Evolutionary conservation across 1,284 basidiomycete genomes (phyloP), one percentile per base, ranked within the genome.

Genomic region (Ceratobasidium papillatum): DNA sequence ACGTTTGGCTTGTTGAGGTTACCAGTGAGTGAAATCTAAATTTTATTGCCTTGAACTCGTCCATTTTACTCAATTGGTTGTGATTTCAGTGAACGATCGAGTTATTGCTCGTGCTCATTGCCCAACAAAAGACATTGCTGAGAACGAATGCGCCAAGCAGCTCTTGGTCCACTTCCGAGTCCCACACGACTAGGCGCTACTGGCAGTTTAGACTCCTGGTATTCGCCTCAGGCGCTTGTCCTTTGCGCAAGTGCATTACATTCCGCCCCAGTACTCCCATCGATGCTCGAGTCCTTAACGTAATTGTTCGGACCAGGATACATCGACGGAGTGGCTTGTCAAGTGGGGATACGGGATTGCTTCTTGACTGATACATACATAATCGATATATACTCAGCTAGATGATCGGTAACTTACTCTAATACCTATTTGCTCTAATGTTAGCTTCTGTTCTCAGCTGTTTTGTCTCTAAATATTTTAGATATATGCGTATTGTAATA

Each of bases 61-160:
- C 27, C n/a, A n/a, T 2, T 11, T 11, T 27, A 68, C 49, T 30
- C 2, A 56, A 7, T 5, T 32, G 5, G 2, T 14, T 9, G 2
- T 43, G 2, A 9, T 19, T 14, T 62, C 41, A 71, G 68, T 59
- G 27, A 59, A 49, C 32, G 68, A 56, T 19, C 68, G 54, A 17
- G 54, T 56, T 17, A 25, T 59, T 11, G 68, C 68, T 41, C 68
- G 54, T 1, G 52, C 68, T 41, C 68, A 71, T n/a, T 56, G 54
- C 43, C 56, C 68, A 25, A 49, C 32, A 22, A 71, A 71, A 34
- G 68, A 71, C n/a, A 30, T 71, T n/a, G 68, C 68, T 30, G 68
- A 71, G 43, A 71, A 59, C 51, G 68, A 71, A 22, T 71, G 68
- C 38, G 68, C 68, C 36, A 71, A 71, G 32, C 68, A 71, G 41